Base-by-base conservation (phyloP, 140 eudicot genomes). In the Anethum foeniculum region DNA sequence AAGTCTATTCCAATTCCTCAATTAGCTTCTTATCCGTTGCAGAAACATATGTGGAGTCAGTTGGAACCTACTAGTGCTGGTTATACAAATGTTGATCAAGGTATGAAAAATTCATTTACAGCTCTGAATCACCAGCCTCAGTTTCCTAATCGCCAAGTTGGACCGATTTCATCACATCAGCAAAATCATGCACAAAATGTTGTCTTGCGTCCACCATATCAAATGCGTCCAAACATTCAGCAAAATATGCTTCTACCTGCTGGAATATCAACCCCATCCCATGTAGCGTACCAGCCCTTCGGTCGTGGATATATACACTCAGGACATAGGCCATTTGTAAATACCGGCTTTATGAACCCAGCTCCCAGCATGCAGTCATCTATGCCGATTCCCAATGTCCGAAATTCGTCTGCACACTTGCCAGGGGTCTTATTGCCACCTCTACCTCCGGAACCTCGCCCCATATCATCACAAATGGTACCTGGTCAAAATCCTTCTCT, bases 361-460 rank as follows among this genome's bases (percentile, higher is more conserved):
- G 78, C 85, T 73, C 83, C 80, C 25, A 85, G 88, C 58, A 74
- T 84, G 87, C 97, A 86, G 76, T 39, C 92, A 19, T 82, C 94
- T 4, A 65, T 83, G 77, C 93, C 88, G 30, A 28, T 77, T 39
- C 77, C 25, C 8, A 83, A 84, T 82, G 48, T 49, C 60, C 82
- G 83, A 13, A 75, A 83, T 76, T 76, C 83, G 43, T 58, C 96
- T 19, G 77, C 79, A 36, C 89, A 90, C 51, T 80, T 85, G 11
- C 89, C 79, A 28, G 92, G 85, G 34, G 86, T 60, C 38, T 80
- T 85, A 21, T 51, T 82, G 71, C 90, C 90, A 4, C 87, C 91
- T 81, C 62, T 83, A 76, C 92, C 95, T n/a, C 84, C 86, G 0
- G 98, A 91, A 14, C 93, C 90, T 38, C 87, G 82, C 36, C 98